Conservation (phyloP, 2,329 filamentous ascomycete genomes). For the Colletotrichum sp. region DNA sequence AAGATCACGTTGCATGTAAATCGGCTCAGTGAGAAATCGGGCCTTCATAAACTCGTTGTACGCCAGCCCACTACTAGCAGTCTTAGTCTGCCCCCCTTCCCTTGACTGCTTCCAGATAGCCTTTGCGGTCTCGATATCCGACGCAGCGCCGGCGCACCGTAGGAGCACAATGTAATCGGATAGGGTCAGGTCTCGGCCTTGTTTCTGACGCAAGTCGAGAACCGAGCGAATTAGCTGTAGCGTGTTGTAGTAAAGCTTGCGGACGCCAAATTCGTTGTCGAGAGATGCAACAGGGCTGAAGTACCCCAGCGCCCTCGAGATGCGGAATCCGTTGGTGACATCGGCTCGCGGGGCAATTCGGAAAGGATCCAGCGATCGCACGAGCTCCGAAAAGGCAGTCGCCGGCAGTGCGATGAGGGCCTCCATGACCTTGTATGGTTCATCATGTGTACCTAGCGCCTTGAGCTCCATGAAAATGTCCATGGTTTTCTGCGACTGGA, state of each 20-base stretch:
- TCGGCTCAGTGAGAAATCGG: constrained; percentile 49
- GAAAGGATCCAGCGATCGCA: constrained; percentile 66
- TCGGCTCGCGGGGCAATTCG: constrained; percentile 55
- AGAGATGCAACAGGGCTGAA: constrained; percentile 39
- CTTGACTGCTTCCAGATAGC: constrained; percentile 38
- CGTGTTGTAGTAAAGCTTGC: constrained; percentile 42
- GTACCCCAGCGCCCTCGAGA: constrained; percentile 44
- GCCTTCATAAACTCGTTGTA: constrained; percentile 54
- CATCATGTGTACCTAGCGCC: constrained; percentile 26
- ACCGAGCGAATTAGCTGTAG: constrained; percentile 40
- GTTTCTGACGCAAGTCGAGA: constrained; percentile 32
- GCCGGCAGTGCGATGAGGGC: constrained; percentile 45
- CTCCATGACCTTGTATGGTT: background rate
- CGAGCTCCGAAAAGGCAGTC: constrained; percentile 65
- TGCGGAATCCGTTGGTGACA: constrained; percentile 41
- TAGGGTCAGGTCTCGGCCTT: constrained; percentile 30
- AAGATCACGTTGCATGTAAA: constrained; percentile 53
- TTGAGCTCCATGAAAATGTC: constrained; percentile 29
- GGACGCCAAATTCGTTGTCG: constrained; percentile 50
- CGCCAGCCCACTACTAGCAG: constrained; percentile 33
- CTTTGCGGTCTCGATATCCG: constrained; percentile 38
- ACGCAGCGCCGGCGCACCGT: constrained; percentile 51
- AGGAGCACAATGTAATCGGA: constrained; percentile 51
- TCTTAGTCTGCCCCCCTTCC: constrained; percentile 24
- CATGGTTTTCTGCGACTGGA: constrained; percentile 31